Percentiles rank a stretch among this genome's conserved stretches.
Evolutionary conservation across 345 rosid species (phyloP).

Genomic region (Euclidium syriacum): DNA sequence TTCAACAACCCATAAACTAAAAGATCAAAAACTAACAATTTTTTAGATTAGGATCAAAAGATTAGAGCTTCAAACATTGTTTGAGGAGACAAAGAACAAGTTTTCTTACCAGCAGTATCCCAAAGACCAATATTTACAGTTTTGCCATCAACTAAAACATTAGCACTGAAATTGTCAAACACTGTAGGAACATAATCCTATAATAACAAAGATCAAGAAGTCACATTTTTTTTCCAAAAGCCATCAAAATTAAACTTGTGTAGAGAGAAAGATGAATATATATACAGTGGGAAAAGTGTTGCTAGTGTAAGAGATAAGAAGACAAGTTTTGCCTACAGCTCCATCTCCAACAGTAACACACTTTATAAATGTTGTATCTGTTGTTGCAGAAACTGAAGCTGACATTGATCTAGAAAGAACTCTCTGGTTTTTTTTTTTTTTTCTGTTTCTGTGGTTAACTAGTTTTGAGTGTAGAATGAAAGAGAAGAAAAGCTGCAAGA

Average conservation of each 20-base stretch:
- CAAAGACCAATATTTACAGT: conserved; percentile 74
- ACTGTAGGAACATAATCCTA: conserved; percentile 64
- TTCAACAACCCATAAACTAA: too few species aligned
- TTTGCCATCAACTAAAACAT: conserved; percentile 65
- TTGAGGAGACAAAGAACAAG: not conserved
- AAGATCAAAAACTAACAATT: too few species aligned
- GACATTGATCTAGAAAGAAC: conserved; percentile 18
- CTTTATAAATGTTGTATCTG: conserved; percentile 28
- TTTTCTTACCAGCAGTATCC: conserved; percentile 68
- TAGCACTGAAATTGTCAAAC: conserved; percentile 81
- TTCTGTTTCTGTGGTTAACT: conserved; percentile 6
- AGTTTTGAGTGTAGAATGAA: conserved; percentile 19
- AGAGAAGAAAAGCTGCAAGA: conserved; percentile 11
- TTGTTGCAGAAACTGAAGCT: conserved; percentile 21
- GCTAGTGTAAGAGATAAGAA: conserved; percentile 34
- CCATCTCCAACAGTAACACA: conserved; percentile 39
- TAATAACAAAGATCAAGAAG: not conserved
- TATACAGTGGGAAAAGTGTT: conserved; percentile 35
- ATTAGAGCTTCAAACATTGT: not conserved
- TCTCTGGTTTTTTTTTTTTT: not conserved
- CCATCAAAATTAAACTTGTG: not conserved
- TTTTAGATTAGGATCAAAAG: not conserved
- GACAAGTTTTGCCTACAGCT: conserved; percentile 37
- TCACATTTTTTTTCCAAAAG: not conserved
- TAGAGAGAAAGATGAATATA: conserved; percentile 1